Percentiles rank a stretch among this genome's conserved stretches.
phyloP scores from a whole-genome alignment of 2,329 filamentous ascomycete species.

The Diaporthe australafricana region DNA sequence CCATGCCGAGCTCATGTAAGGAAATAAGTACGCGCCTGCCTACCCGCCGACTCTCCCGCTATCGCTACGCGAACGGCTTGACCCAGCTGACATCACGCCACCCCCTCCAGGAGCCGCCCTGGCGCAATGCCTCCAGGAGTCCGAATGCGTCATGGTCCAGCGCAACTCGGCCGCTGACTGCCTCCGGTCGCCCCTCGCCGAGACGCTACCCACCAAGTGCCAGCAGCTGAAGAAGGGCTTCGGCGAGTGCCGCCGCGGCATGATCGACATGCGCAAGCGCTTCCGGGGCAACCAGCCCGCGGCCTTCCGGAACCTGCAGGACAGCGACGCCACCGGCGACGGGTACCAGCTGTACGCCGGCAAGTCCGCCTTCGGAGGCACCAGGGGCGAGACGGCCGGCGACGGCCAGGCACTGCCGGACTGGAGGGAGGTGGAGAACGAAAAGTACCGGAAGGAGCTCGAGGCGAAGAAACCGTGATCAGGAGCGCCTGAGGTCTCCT shows the following conservation, averaged over 20 bases:
- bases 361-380: conserved; percentile 73
- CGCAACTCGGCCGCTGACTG: conserved; percentile 90
- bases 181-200: conserved; percentile 82
- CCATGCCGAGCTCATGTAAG: conserved; percentile 96
- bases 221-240: conserved; percentile 94
- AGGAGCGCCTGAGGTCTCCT: neutral
- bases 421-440: conserved; percentile 75
- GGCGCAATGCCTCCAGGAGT: conserved; percentile 94
- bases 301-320: conserved; percentile 69
- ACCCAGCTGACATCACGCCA: conserved; percentile 30
- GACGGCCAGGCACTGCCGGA: conserved; percentile 72
- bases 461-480: conserved; percentile 40
- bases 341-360: conserved; percentile 84
- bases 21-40: conserved; percentile 81
- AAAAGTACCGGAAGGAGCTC: conserved; percentile 63
- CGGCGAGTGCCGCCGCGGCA: conserved; percentile 93
- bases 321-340: conserved; percentile 67
- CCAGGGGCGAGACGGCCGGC: conserved; percentile 74
- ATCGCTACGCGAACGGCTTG: conserved; percentile 11
- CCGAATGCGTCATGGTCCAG: conserved; percentile 94
- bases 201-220: conserved; percentile 87
- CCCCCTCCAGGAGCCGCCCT: conserved; percentile 81
- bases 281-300: conserved; percentile 95
- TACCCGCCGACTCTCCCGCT: conserved; percentile 10
- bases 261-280: conserved; percentile 99